Conservation (phyloP, 306 rosid genomes). For the Adenanthera pavonina region DNA sequence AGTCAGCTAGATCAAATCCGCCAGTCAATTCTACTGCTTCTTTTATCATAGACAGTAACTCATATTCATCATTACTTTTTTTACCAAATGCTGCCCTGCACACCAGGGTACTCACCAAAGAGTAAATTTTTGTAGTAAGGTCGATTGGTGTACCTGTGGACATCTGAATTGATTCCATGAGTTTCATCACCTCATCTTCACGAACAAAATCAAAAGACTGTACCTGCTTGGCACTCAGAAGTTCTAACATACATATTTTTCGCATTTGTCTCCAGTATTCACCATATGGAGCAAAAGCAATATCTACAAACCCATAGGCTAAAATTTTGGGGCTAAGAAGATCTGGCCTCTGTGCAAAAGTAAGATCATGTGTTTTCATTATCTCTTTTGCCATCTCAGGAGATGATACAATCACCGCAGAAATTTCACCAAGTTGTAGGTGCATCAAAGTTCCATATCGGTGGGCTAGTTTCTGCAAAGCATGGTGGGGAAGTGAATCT, state of each 20-base stretch:
- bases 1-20: conserved; percentile 46
- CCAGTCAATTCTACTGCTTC: neutral
- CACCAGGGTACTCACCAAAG: conserved; percentile 5
- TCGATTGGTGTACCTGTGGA: conserved; percentile 36
- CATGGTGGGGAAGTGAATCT: conserved; percentile 43
- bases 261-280: conserved; percentile 64
- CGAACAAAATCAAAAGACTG: conserved; percentile 50
- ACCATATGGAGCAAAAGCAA: conserved; percentile 47
- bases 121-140: conserved; percentile 5
- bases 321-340: conserved; percentile 34
- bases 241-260: conserved; percentile 49
- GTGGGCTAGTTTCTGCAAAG: conserved; percentile 38
- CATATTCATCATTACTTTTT: conserved; percentile 28
- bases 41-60: conserved; percentile 2
- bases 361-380: conserved; percentile 51
- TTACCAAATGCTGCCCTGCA: conserved; percentile 43
- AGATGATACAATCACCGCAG: conserved; percentile 53
- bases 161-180: conserved; percentile 38
- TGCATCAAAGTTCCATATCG: conserved; percentile 59
- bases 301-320: conserved; percentile 30
- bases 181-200: conserved; percentile 50
- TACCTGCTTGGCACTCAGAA: conserved; percentile 53
- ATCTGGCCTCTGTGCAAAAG: conserved; percentile 46
- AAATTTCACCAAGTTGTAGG: conserved; percentile 50
- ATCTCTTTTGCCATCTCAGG: conserved; percentile 51